These are phyloP conservation scores for Eucommia ulmoides DNA, from an alignment of 257 asterid genomes.

Conservation along the genomic window DNA sequence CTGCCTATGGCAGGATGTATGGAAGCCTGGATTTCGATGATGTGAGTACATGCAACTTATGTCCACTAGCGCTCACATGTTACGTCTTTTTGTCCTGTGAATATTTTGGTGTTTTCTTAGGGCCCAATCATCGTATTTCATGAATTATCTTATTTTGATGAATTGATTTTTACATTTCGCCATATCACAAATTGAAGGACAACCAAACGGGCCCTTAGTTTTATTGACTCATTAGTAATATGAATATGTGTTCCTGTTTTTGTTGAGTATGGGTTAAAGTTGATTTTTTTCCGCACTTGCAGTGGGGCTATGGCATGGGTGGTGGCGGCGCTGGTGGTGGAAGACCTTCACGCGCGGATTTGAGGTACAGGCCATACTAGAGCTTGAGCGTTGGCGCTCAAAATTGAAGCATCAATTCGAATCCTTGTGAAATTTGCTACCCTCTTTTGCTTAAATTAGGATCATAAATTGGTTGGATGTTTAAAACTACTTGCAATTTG, in stretches of 20 bases:
- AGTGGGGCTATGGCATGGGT: conserved; percentile 85
- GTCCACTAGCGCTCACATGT: not conserved
- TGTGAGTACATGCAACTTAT: conserved; percentile 38
- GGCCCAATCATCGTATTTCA: conserved; percentile 1
- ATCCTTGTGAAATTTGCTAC: too few relatives aligned
- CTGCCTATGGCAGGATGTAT: conserved; percentile 79
- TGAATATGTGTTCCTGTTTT: not conserved
- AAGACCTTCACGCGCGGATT: conserved; percentile 76
- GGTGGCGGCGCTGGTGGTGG: conserved; percentile 38
- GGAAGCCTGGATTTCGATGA: conserved; percentile 81
- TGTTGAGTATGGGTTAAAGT: not conserved
- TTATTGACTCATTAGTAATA: too few relatives aligned
- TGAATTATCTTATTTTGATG: conserved; percentile 5
- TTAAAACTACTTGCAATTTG: too few relatives aligned
- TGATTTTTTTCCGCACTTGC: conserved; percentile 10
- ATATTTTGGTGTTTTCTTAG: not conserved
- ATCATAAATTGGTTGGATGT: too few relatives aligned
- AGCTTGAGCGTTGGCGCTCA: too few relatives aligned
- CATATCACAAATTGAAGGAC: too few relatives aligned
- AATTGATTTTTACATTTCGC: not conserved
- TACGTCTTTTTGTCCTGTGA: not conserved
- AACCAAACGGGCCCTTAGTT: too few relatives aligned
- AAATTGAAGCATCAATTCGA: too few relatives aligned
- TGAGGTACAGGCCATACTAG: conserved; percentile 80
- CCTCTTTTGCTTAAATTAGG: too few relatives aligned